phyloP scores from a whole-genome alignment of 2,329 filamentous ascomycete genomes.

The Rugonectria rugulosa region DNA sequence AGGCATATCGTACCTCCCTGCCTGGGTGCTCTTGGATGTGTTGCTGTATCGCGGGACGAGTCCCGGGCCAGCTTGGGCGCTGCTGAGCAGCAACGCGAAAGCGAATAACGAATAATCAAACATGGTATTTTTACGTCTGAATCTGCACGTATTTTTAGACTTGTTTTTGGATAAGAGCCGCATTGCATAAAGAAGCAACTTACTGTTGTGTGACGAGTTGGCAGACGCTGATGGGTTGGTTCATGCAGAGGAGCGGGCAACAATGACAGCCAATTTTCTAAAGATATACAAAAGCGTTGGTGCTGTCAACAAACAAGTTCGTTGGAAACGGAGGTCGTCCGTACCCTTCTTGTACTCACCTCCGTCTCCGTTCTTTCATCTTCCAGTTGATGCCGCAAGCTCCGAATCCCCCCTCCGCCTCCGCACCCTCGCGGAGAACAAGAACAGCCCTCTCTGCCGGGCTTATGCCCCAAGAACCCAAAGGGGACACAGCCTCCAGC shows the following conservation, averaged over 20 bases:
- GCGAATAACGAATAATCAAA: not conserved
- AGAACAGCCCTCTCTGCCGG: not conserved
- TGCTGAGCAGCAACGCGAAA: slow-evolving; percentile 8
- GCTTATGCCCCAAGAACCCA: not conserved
- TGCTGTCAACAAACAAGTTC: not conserved
- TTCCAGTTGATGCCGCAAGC: not conserved
- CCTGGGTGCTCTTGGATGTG: not conserved
- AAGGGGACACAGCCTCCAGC: slow-evolving; percentile 4
- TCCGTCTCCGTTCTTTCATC: slow-evolving; percentile 14
- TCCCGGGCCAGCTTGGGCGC: slow-evolving; percentile 8
- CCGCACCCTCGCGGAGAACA: slow-evolving; percentile 11
- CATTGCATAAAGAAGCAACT: too few relatives aligned
- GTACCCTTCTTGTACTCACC: slow-evolving; percentile 3
- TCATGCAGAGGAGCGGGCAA: too few relatives aligned
- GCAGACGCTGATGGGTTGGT: too few relatives aligned
- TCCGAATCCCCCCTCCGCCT: slow-evolving; percentile 10
- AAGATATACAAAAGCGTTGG: too few relatives aligned
- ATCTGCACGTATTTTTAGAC: too few relatives aligned
- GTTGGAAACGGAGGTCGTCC: not conserved
- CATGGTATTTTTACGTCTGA: too few relatives aligned
- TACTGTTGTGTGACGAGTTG: too few relatives aligned
- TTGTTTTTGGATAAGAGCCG: too few relatives aligned
- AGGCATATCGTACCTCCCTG: slow-evolving; percentile 10
- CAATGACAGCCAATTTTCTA: too few relatives aligned
- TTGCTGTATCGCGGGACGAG: slow-evolving; percentile 8